Percentiles rank a stretch among this genome's conserved stretches.
phyloP scores from a whole-genome alignment of 1,139 yeast species.

The Hyphopichia khmerensis region DNA sequence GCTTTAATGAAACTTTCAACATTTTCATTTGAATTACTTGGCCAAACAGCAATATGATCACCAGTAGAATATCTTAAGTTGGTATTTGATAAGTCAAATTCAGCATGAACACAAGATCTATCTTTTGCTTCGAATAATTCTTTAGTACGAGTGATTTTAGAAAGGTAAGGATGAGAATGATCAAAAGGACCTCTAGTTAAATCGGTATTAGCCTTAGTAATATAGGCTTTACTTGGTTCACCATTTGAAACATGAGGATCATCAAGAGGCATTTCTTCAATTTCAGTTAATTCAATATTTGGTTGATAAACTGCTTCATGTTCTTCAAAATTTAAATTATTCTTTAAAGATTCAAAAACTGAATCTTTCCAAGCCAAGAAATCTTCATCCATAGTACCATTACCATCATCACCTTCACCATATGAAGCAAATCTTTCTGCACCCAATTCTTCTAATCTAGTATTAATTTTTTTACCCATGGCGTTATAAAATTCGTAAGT shows the following conservation, averaged over 20 bases:
- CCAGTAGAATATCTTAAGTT: conserved; percentile 89
- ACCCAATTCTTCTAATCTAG: conserved; percentile 55
- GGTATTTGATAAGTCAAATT: conserved; percentile 74
- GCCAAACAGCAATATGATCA: conserved; percentile 94
- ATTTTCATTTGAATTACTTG: conserved; percentile 80
- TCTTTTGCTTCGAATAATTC: conserved; percentile 70
- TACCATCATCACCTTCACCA: conserved; percentile 95
- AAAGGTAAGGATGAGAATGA: conserved; percentile 79
- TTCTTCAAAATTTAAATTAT: conserved; percentile 66
- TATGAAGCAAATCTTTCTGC: conserved; percentile 69
- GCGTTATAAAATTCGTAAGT: conserved; percentile 91
- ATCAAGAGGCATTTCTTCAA: conserved; percentile 24
- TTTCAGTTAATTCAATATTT: conserved; percentile 49
- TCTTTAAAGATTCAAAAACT: conserved; percentile 65
- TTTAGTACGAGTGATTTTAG: conserved; percentile 57
- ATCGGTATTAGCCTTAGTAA: conserved; percentile 39
- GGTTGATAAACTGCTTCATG: conserved; percentile 80
- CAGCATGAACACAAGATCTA: conserved; percentile 88
- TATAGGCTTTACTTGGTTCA: conserved; percentile 73
- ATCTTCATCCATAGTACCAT: conserved; percentile 94
- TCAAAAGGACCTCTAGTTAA: conserved; percentile 76
- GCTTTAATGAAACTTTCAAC: conserved; percentile 63
- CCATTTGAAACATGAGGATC: conserved; percentile 65
- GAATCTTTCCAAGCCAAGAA: conserved; percentile 89
- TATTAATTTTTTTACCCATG: conserved; percentile 62